Base-by-base conservation (phyloP, 2,329 filamentous ascomycete genomes). In the Diaporthe sp. region DNA sequence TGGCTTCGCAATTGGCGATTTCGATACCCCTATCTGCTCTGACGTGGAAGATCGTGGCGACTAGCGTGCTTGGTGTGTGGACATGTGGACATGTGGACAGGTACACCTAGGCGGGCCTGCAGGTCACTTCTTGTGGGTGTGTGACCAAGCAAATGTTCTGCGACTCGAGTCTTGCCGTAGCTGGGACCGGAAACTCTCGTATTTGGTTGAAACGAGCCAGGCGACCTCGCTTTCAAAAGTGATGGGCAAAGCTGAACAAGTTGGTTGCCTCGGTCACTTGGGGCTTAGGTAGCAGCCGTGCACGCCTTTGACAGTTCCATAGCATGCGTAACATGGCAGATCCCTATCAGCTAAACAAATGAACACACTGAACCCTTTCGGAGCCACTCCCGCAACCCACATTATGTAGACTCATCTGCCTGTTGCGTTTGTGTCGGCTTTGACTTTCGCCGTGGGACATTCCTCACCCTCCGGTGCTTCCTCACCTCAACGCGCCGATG, bases 401-500 rank as follows among this genome's bases (percentile, higher is more conserved):
- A 39, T 42, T 59, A 71, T 22, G 53, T 53, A 30, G n/a, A 47
- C 44, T 42, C 44, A 50, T 10, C n/a, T 9, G 30, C 51, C 56
- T 53, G 69, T 50, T 69, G 71, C 27, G 68, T 70, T 35, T 58
- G 53, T 30, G 44, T 47, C n/a, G 55, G 51, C 55, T 71, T 50
- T 19, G 59, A 22, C 61, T 71, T 73, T 32, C 74, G 72, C 47
- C 72, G 59, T 7, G 74, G 74, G 6, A 88, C 84, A 72, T 90
- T 91, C 81, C 86, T 85, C 50, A 93, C 86, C 75, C 84, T 85
- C 71, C 90, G 86, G 58, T 88, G 86, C 9, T 85, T 85, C 78
- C 89, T 87, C 44, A 90, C 87, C 78, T 89, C 86, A 17, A 90
- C 91, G 75, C 87, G 87, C 75, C 90, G 86, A 81, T 91, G 92